These are phyloP conservation scores for Fusarium sororula DNA, from an alignment of 2,329 filamentous ascomycete genomes.

Conservation along the genomic window DNA sequence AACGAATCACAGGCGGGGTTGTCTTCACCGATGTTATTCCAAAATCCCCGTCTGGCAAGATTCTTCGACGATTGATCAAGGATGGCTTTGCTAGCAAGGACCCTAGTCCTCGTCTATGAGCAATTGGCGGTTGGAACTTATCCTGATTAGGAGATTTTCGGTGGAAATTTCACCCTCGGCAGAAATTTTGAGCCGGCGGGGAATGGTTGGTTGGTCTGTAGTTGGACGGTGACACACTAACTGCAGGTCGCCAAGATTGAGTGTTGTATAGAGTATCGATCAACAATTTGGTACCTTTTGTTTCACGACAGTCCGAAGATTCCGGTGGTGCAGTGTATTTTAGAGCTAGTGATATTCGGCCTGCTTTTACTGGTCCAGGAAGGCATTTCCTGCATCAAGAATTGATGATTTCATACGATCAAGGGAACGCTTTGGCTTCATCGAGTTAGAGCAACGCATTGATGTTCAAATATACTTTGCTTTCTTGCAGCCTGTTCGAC, in stretches of 20 bases:
- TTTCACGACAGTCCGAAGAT: background rate
- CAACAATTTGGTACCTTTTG: rapidly evolving
- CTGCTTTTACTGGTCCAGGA: background rate
- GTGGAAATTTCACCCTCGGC: background rate
- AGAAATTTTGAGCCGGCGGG: background rate
- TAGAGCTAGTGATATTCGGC: background rate
- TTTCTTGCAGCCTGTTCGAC: background rate
- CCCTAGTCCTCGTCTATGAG: background rate
- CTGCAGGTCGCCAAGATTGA: background rate
- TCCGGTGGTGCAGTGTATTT: background rate
- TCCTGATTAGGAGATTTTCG: background rate
- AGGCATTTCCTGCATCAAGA: too few species aligned
- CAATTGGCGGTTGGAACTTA: background rate
- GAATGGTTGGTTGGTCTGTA: background rate
- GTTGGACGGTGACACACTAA: background rate
- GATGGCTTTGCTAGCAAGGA: background rate
- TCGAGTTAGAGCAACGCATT: too few species aligned
- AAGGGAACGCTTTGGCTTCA: too few species aligned
- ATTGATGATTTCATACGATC: too few species aligned
- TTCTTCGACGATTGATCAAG: background rate
- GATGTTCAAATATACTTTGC: background rate
- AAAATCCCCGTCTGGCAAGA: constrained; percentile 3
- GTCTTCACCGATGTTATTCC: background rate
- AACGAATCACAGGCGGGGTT: constrained; percentile 1
- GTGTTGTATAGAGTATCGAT: background rate